Percentiles rank a stretch among this genome's conserved stretches.
Evolutionary conservation across 2,329 filamentous ascomycete species (phyloP).

Genomic region (Aspergillus neoniger): DNA sequence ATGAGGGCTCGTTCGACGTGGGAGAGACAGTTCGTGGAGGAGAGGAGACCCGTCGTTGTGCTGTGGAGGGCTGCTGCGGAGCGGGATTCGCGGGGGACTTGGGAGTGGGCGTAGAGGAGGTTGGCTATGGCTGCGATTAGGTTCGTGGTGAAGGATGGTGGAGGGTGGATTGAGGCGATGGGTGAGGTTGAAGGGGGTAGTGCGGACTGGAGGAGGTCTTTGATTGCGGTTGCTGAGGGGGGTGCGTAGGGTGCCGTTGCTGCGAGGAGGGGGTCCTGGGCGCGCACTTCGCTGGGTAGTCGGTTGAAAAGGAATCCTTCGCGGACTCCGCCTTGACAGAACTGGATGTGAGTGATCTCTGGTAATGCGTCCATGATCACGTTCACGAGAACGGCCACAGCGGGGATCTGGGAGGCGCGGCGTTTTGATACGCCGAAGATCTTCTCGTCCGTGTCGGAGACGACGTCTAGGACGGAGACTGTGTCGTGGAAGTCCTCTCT

Average conservation of each 20-base stretch:
- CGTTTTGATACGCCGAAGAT: constrained; percentile 77
- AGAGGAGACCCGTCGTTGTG: constrained; percentile 68
- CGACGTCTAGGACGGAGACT: constrained; percentile 45
- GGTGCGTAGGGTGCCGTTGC: constrained; percentile 59
- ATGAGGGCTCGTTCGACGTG: constrained; percentile 72
- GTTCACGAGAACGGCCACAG: constrained; percentile 77
- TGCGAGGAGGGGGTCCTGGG: constrained; percentile 66
- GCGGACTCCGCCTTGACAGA: constrained; percentile 84
- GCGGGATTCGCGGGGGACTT: constrained; percentile 55
- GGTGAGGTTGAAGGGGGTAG: constrained; percentile 43
- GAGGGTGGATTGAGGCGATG: constrained; percentile 28
- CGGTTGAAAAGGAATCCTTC: constrained; percentile 79
- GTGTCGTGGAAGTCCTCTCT: constrained; percentile 63
- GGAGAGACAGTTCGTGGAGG: constrained; percentile 69
- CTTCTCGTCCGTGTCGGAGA: constrained; percentile 36
- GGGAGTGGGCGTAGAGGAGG: constrained; percentile 57
- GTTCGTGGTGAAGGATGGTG: constrained; percentile 46
- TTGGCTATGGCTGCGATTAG: constrained; percentile 62
- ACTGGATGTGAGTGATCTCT: constrained; percentile 71
- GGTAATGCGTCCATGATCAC: constrained; percentile 71
- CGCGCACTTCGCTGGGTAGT: constrained; percentile 61
- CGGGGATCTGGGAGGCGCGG: constrained; percentile 77
- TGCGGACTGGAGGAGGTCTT: constrained; percentile 50
- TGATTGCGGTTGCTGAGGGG: constrained; percentile 50
- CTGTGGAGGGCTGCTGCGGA: constrained; percentile 71